Conservation (phyloP, 306 rosid species). For the Vigna nakashimae region DNA sequence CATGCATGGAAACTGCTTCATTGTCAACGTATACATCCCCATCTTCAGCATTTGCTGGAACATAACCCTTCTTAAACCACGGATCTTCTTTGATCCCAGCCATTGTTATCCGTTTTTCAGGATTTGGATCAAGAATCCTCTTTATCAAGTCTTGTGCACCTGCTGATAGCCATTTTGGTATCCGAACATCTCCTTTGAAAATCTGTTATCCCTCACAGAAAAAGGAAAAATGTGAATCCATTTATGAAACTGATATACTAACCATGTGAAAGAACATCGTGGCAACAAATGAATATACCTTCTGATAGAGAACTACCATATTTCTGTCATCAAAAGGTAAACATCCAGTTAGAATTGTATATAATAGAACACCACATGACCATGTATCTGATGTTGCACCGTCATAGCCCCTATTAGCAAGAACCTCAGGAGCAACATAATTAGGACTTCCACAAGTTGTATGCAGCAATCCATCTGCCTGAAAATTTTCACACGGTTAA, state of each 20-base stretch:
- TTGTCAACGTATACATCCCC: constrained; percentile 55
- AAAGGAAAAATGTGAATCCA: background rate
- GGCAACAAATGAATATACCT: constrained; percentile 55
- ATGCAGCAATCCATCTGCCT: constrained; percentile 92
- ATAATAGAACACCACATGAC: constrained; percentile 95
- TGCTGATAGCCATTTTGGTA: constrained; percentile 79
- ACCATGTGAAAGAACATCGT: background rate
- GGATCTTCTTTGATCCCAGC: constrained; percentile 72
- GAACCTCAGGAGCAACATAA: constrained; percentile 96
- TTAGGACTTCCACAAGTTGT: constrained; percentile 99
- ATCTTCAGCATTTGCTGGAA: constrained; percentile 63
- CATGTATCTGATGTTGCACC: constrained; percentile 91
- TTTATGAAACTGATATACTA: background rate
- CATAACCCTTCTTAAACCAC: constrained; percentile 82
- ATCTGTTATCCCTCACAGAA: constrained; percentile 58
- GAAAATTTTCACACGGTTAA: constrained; percentile 35
- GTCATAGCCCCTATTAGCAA: constrained; percentile 81
- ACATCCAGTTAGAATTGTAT: constrained; percentile 73
- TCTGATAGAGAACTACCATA: constrained; percentile 89
- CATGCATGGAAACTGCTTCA: constrained; percentile 63
- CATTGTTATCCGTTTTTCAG: constrained; percentile 67
- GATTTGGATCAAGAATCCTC: constrained; percentile 88
- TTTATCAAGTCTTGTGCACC: constrained; percentile 74
- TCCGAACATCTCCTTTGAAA: constrained; percentile 67
- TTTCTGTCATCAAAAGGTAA: constrained; percentile 95